Evolutionary conservation across 2,329 filamentous ascomycete species (phyloP), one percentile per base, ranked within the genome.

Genomic region (Phialophora expanda): DNA sequence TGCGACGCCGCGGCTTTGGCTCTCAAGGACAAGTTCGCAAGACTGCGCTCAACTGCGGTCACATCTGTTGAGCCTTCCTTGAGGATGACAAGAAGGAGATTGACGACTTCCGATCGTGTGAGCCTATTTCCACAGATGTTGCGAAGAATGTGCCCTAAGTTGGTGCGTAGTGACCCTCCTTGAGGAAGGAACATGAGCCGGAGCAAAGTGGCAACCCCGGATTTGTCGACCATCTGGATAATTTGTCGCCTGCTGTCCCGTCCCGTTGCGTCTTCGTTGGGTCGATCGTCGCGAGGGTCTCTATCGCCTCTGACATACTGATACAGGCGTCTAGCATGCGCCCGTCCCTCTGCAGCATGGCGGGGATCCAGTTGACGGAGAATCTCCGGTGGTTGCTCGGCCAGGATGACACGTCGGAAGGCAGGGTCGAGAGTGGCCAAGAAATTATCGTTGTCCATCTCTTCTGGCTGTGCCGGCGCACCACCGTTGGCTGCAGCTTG

Each of bases 131-230:
- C 91, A 75, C 93, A 98, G 28, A 98, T 89, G 71, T 97, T 92
- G 68, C 92, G 88, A 59, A 99, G 88, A 61, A 99, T 91, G 62
- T 90, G 89, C 75, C 95, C 94, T 61, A 99, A 84, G 66, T 92
- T 91, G 68, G 85, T 87, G 71, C 93, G 91, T 56, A 95, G 90
- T 68, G 91, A 95, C 24, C 91, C 92, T 70, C 94, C 91, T 71
- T 97, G 92, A 56, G 92, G 90, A 73, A 98, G 93, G 77, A 99
- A 99, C 94, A 99, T 97, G 9, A 99, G 85, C n/a, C 96, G 91
- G 51, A 99, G 84, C 38, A 99, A 82, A n/a, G 95, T 98, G 28
- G 96, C 95, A 70, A 99, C 89, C 28, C 96, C 95, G 55, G 93
- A 86, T 79, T 97, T 97, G 78, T 99, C 95, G 32, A 99, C 86